These are phyloP conservation scores for Serendipita sp. DNA, from an alignment of 768 basidiomycete species.

Conservation along the genomic window DNA sequence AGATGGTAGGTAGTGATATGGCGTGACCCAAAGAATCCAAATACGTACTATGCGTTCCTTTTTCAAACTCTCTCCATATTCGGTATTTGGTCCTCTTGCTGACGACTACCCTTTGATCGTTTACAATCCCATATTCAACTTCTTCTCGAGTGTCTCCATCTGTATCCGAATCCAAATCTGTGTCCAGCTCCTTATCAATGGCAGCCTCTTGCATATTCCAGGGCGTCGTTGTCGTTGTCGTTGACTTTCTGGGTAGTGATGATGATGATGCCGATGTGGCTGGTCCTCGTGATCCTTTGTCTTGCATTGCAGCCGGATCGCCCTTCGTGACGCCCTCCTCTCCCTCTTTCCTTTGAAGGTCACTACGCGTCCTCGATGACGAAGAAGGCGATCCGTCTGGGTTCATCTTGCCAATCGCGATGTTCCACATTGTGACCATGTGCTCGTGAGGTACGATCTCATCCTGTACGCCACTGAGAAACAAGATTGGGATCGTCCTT, in stretches of 20 bases:
- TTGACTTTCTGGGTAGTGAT: too few species aligned
- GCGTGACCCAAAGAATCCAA: too few species aligned
- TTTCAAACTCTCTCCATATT: conserved; percentile 20
- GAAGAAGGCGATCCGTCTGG: neutral
- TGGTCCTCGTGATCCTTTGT: too few species aligned
- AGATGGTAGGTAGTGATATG: too few species aligned
- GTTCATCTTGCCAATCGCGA: conserved; percentile 21
- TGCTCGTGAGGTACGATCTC: conserved; percentile 61
- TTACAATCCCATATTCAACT: conserved; percentile 8
- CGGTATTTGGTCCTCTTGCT: conserved; percentile 11
- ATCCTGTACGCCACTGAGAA: conserved; percentile 61
- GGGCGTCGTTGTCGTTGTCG: too few species aligned
- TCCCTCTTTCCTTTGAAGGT: too few species aligned
- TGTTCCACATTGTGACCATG: conserved; percentile 58
- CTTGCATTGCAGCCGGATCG: too few species aligned
- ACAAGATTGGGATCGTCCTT: conserved; percentile 52
- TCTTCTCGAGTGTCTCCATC: conserved; percentile 11
- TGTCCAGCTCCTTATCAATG: too few species aligned
- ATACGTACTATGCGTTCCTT: conserved; percentile 21
- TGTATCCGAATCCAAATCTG: conserved; percentile 6
- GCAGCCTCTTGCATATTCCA: too few species aligned
- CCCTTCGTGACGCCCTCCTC: too few species aligned
- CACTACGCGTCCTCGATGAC: too few species aligned
- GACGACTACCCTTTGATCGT: neutral
- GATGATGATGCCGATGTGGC: too few species aligned